Percentiles rank a stretch among this genome's conserved stretches.
Conservation (phyloP, 805 yeast genomes). For the Schwanniomyces sp. region DNA sequence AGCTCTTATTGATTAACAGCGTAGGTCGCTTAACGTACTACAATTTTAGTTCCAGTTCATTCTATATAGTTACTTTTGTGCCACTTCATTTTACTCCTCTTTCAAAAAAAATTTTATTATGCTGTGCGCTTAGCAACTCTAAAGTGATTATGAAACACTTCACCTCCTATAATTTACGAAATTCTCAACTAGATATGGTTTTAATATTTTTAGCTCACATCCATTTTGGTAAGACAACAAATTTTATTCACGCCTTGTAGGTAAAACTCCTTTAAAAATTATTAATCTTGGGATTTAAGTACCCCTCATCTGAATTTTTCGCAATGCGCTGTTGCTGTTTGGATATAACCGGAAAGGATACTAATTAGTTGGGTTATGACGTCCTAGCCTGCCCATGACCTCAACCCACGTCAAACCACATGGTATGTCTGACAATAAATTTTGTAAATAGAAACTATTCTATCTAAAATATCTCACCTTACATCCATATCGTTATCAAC, state of each 20-base stretch:
- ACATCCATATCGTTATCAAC: too few relatives aligned
- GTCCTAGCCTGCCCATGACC: neutral
- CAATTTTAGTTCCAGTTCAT: too few relatives aligned
- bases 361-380: neutral
- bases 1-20: too few relatives aligned
- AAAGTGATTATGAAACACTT: too few relatives aligned
- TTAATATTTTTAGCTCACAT: too few relatives aligned
- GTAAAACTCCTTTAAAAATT: neutral
- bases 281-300: neutral
- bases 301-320: neutral
- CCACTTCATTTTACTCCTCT: neutral
- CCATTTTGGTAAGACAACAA: neutral
- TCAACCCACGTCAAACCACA: neutral
- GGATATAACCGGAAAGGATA: neutral
- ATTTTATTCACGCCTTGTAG: neutral
- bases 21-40: too few relatives aligned
- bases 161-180: too few relatives aligned
- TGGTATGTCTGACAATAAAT: neutral
- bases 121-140: neutral
- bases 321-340: neutral
- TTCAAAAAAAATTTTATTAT: neutral
- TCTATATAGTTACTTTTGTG: neutral
- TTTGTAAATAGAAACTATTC: neutral
- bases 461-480: neutral
- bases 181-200: too few relatives aligned